phyloP scores from a whole-genome alignment of 805 yeast genomes.

The Pichia insulana region DNA sequence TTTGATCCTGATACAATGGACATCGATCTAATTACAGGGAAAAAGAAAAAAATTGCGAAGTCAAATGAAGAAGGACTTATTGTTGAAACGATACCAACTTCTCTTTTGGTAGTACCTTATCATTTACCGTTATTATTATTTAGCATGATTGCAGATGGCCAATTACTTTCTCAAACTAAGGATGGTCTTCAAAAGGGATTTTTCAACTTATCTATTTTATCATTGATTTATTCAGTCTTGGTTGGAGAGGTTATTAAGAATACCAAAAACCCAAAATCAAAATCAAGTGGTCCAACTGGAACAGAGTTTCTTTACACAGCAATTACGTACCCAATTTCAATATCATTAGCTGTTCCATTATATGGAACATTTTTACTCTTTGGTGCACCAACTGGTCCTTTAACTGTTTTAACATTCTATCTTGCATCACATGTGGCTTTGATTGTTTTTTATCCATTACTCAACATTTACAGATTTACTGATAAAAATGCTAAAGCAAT shows the following conservation, averaged over 20 bases:
- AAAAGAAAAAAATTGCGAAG: slow-evolving; percentile 5
- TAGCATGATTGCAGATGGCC: slow-evolving; percentile 26
- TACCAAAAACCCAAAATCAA: slow-evolving; percentile 10
- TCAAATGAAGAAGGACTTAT: neutral
- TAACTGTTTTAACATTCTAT: slow-evolving; percentile 13
- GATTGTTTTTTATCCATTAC: slow-evolving; percentile 14
- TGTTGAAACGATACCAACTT: slow-evolving; percentile 6
- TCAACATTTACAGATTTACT: slow-evolving; percentile 39
- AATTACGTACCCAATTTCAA: slow-evolving; percentile 11
- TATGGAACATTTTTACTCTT: slow-evolving; percentile 22
- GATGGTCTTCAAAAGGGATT: slow-evolving; percentile 11
- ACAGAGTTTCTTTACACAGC: slow-evolving; percentile 11
- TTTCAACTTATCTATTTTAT: slow-evolving; percentile 6
- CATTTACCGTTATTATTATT: slow-evolving; percentile 22
- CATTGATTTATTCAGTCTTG: slow-evolving; percentile 11
- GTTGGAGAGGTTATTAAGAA: slow-evolving; percentile 23
- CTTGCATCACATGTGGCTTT: slow-evolving; percentile 14
- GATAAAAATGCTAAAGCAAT: slow-evolving; percentile 15
- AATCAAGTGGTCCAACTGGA: slow-evolving; percentile 14
- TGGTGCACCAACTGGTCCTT: slow-evolving; percentile 17
- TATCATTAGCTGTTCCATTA: slow-evolving; percentile 20
- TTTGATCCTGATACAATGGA: slow-evolving; percentile 12
- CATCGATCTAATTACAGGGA: slow-evolving; percentile 13
- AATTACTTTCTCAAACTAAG: slow-evolving; percentile 23
- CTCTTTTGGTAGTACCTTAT: slow-evolving; percentile 23